phyloP scores from a whole-genome alignment of 108 stramenopile genomes.

The Cyclostephanos tholiformis region DNA sequence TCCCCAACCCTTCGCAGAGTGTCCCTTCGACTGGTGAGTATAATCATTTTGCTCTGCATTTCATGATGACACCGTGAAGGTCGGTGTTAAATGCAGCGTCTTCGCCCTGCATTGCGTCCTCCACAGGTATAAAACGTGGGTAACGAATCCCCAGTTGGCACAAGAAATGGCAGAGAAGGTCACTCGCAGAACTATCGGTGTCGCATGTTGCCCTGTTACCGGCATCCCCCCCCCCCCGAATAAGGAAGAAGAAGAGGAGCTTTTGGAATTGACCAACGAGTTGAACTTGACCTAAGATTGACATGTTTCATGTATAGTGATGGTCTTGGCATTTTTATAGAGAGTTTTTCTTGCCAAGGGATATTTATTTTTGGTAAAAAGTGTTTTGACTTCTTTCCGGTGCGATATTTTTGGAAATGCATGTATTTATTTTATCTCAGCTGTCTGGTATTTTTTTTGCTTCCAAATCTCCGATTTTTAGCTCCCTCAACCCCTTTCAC shows the following conservation, averaged over 20 bases:
- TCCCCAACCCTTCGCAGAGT: slow-evolving; percentile 10
- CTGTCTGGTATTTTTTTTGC: no score
- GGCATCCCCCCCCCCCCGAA: slow-evolving; percentile 54
- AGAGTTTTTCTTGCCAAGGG: neutral
- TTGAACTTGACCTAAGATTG: slow-evolving; percentile 42
- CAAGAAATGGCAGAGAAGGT: slow-evolving; percentile 73
- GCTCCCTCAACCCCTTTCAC: no score
- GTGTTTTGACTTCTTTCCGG: no score
- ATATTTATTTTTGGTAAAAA: no score
- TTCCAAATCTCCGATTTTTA: no score
- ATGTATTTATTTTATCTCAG: no score
- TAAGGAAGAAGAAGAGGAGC: slow-evolving; percentile 44
- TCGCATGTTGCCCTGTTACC: slow-evolving; percentile 59
- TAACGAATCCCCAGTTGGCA: slow-evolving; percentile 70
- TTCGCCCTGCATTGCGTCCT: slow-evolving; percentile 31
- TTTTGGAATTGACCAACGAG: slow-evolving; percentile 53
- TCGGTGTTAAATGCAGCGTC: neutral
- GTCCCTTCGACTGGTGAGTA: slow-evolving; percentile 40
- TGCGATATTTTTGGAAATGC: no score
- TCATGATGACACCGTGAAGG: neutral
- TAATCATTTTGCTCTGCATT: neutral
- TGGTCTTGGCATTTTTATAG: neutral
- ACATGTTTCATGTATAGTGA: neutral
- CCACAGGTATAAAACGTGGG: slow-evolving; percentile 79
- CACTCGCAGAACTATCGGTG: slow-evolving; percentile 77